Evolutionary conservation across 164 flowering plant species (phyloP).

Genomic region (Magnolia officinalis): DNA sequence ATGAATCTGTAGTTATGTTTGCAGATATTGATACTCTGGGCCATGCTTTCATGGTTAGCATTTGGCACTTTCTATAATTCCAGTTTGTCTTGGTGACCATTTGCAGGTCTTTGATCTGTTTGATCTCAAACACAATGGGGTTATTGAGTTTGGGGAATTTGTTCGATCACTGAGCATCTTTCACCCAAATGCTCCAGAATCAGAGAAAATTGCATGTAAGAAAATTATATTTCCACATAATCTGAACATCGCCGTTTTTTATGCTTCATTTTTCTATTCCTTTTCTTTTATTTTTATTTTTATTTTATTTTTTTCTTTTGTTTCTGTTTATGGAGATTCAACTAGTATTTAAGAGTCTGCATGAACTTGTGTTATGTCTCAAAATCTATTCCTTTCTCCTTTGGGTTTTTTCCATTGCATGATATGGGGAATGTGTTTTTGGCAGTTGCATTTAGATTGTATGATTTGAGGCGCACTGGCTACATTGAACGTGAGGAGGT

Average conservation of each 20-base stretch:
- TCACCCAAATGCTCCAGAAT: conserved; percentile 66
- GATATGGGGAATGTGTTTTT: conserved; percentile 9
- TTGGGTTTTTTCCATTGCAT: neutral
- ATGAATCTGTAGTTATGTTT: neutral
- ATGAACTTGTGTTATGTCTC: neutral
- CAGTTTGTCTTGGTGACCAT: neutral
- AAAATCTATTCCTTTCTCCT: neutral
- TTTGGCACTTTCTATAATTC: neutral
- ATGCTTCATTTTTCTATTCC: no score
- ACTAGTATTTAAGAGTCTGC: neutral
- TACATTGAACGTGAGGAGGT: conserved; percentile 85
- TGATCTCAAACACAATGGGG: conserved; percentile 80
- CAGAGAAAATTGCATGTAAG: conserved; percentile 67
- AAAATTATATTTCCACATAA: neutral
- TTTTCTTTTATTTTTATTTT: no score
- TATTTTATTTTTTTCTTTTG: neutral
- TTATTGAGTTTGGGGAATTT: conserved; percentile 88
- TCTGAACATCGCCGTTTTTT: neutral
- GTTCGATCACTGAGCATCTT: conserved; percentile 73
- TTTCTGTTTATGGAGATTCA: neutral
- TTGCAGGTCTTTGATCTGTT: conserved; percentile 74
- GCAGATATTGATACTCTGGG: neutral
- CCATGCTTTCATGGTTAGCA: neutral
- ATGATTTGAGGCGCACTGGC: conserved; percentile 70
- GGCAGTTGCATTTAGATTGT: conserved; percentile 75